Base-by-base conservation (phyloP, 1,284 basidiomycete species). In the Sanghuangporus sanghuang region DNA sequence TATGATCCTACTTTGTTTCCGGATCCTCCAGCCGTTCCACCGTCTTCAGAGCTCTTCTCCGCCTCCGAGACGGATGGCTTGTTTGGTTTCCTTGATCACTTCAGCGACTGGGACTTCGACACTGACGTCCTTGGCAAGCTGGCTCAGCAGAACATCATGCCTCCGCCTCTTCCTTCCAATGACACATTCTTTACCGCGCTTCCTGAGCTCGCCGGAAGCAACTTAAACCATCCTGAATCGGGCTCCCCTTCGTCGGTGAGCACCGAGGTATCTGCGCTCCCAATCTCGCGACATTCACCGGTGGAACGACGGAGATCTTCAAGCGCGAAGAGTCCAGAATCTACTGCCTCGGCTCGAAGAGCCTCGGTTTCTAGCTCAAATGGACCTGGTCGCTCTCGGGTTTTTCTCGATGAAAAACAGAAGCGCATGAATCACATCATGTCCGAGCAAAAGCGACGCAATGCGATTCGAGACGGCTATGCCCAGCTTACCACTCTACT, bases 401-500 rank as follows among this genome's bases (percentile, higher is more conserved):
- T 32, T 0, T 79, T 93, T 8, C 80, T 95, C 23, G 90, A 91
- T 8, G 88, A 86, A 8, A 92, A 91, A 0, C 93, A 95, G 73
- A 95, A 95, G 74, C 85, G 93, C 35, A 85, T 93, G n/a, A 95
- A 95, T 73, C 93, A 95, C 77, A 95, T 95, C 78, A 88, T 93
- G 79, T 93, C 90, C 11, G 93, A 95, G 76, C 93, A 95, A 75
- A 94, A 93, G 73, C 86, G 93, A 2, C 84, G 93, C 2, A 93
- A 94, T 66, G 91, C 92, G 55, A 95, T 95, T 68, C 85, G 93
- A 40, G 89, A 93, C 67, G 93, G 92, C 9, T 95, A 95, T 76
- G 89, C 93, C 12, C 85, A 92, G 70, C 77, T 95, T 49, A 93
- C 92, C 40, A 76, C 86, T 0, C 79, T 94, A 35, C 84, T 94